phyloP scores from a whole-genome alignment of 805 yeast species.

The Suhomyces kilbournensis region DNA sequence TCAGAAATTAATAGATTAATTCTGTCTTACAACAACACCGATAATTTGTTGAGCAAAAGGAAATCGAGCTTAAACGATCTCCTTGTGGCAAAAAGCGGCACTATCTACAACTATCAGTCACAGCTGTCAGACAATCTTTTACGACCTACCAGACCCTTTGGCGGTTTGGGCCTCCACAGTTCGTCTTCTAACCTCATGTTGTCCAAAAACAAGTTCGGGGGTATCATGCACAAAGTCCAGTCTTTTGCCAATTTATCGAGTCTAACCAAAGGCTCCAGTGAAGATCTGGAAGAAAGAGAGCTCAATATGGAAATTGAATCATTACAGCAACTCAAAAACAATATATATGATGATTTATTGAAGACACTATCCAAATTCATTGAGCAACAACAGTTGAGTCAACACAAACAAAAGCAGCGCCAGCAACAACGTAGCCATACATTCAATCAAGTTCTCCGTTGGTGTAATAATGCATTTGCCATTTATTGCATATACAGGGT shows the following conservation, averaged over 20 bases:
- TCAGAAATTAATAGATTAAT: slow-evolving; percentile 32
- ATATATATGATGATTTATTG: slow-evolving; percentile 30
- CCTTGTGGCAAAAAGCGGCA: slow-evolving; percentile 21
- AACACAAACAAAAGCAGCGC: not conserved
- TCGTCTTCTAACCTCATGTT: not conserved
- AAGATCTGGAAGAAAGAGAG: slow-evolving; percentile 28
- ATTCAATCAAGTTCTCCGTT: slow-evolving; percentile 3
- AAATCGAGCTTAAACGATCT: slow-evolving; percentile 26
- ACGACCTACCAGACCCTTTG: slow-evolving; percentile 2
- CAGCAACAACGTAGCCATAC: not conserved
- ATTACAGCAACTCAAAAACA: slow-evolving; percentile 27
- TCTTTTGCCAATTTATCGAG: slow-evolving; percentile 37
- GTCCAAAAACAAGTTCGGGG: slow-evolving; percentile 21
- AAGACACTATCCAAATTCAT: slow-evolving; percentile 16
- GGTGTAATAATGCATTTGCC: slow-evolving; percentile 32
- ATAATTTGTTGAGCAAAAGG: slow-evolving; percentile 31
- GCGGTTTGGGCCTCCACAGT: not conserved
- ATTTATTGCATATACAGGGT: slow-evolving; percentile 51
- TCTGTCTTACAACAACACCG: slow-evolving; percentile 42
- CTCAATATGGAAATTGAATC: slow-evolving; percentile 40
- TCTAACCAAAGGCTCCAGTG: slow-evolving; percentile 7
- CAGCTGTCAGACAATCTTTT: slow-evolving; percentile 10
- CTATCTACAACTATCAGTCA: slow-evolving; percentile 20
- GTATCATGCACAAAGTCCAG: slow-evolving; percentile 38
- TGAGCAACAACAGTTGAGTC: slow-evolving; percentile 8